Evolutionary conservation across 2,329 filamentous ascomycete species (phyloP), one percentile per base, ranked within the genome.

Genomic region (Fusarium temperatum): DNA sequence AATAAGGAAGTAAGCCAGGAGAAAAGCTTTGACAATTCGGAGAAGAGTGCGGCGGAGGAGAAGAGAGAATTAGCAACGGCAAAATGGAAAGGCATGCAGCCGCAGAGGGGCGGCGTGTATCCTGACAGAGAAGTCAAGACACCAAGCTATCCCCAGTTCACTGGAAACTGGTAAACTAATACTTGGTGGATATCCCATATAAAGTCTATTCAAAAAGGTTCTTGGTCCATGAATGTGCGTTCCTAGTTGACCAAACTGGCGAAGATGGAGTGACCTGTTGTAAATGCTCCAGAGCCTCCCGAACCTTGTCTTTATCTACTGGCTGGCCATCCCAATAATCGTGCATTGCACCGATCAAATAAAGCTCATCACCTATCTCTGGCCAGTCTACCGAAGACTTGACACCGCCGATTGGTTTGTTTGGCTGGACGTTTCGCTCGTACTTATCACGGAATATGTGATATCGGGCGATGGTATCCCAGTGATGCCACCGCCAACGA

Each of bases 401-500:
- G 24, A 50, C 4, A 17, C 11, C 3, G 22, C 20, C 5, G 5
- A 1, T 36, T 6, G 35, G 60, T 17, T 22, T 57, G 1, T 1
- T 35, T 38, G 15, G 57, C 18, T 14, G 11, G 14, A n/a, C 28
- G 5, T 14, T 15, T 26, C 30, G 51, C n/a, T 74, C 70, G 9
- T 58, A 48, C 8, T 28, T 73, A 0, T 74, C 70, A 1, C 67
- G 67, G 36, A 74, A 71, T 38, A 74, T 65, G 44, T 71, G 59
- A 30, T 68, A 50, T 15, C 32, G 6, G 2, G 70, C 14, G 4
- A 74, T 28, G 6, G 66, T 32, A 17, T 74, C 38, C 20, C 50
- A 73, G 1, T 6, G 12, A 28, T 53, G 30, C 70, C 72, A 74
- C 8, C 72, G 67, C 36, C 62, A 66, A 15, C 35, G 59, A 41